Conservation (phyloP, 129 eudicot species). For the Flaveria trinervia region DNA sequence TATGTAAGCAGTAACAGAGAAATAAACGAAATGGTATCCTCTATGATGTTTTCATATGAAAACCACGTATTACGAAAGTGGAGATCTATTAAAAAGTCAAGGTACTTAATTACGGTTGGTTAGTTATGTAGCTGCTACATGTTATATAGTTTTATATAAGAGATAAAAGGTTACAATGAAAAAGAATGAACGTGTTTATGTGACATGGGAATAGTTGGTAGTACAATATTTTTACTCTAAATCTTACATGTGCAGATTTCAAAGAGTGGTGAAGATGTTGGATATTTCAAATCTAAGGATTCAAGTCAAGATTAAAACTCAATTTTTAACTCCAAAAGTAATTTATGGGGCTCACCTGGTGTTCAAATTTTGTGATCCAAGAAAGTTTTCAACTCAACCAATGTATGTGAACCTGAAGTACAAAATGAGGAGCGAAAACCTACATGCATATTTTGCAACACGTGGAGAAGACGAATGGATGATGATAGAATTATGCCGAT, state of each 20-base stretch:
- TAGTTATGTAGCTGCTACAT: no score
- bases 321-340: not conserved
- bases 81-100: not conserved
- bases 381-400: not conserved
- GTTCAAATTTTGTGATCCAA: constrained; percentile 10
- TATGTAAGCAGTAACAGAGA: not conserved
- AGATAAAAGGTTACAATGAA: not conserved
- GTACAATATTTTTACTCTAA: not conserved
- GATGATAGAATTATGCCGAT: not conserved
- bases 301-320: constrained; percentile 1
- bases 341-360: constrained; percentile 2
- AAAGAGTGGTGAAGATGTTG: not conserved
- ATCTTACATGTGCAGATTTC: not conserved
- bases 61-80: not conserved
- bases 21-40: not conserved
- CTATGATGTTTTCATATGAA: not conserved
- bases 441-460: constrained; percentile 10
- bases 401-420: constrained; percentile 8
- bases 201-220: not conserved
- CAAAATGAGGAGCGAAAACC: not conserved
- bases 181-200: no score
- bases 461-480: not conserved
- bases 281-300: constrained; percentile 1
- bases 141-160: no score
- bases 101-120: not conserved